Conservation (phyloP, 2,329 filamentous ascomycete genomes). For the Colletotrichum aenigma region DNA sequence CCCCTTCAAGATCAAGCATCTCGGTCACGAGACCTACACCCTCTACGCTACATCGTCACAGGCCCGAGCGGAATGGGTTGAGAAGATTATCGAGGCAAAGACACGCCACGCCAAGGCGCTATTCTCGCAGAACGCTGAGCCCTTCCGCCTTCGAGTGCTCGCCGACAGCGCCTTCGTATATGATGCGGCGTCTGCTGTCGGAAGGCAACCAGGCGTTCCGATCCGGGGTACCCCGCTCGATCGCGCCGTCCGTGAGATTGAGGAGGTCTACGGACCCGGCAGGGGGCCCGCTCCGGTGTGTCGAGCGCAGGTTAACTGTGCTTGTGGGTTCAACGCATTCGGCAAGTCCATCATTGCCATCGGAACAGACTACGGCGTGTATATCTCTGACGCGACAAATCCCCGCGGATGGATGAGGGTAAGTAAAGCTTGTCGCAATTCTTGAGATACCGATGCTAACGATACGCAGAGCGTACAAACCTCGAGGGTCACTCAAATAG, state of each 20-base stretch:
- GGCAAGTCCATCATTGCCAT: conserved; percentile 90
- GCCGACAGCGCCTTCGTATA: conserved; percentile 92
- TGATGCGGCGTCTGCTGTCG: conserved; percentile 63
- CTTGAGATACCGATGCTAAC: conserved; percentile 18
- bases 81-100: conserved; percentile 93
- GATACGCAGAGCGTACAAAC: conserved; percentile 72
- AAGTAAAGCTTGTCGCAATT: conserved; percentile 39
- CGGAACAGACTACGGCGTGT: conserved; percentile 94
- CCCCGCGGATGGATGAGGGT: conserved; percentile 91
- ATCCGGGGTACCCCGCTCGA: conserved; percentile 93
- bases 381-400: conserved; percentile 84
- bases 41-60: conserved; percentile 81
- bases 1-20: conserved; percentile 94
- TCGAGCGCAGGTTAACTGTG: conserved; percentile 87
- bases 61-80: conserved; percentile 86
- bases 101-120: conserved; percentile 89
- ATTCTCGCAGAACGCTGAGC: conserved; percentile 91
- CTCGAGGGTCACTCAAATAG: conserved; percentile 84
- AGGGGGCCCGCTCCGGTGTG: conserved; percentile 79
- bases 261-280: conserved; percentile 74
- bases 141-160: conserved; percentile 89
- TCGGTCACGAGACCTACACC: conserved; percentile 92
- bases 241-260: conserved; percentile 86
- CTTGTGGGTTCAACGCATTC: conserved; percentile 84
- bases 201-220: conserved; percentile 69